Evolutionary conservation across 164 flowering plant genomes (phyloP).

Genomic region (Paratinospora sagittata): DNA sequence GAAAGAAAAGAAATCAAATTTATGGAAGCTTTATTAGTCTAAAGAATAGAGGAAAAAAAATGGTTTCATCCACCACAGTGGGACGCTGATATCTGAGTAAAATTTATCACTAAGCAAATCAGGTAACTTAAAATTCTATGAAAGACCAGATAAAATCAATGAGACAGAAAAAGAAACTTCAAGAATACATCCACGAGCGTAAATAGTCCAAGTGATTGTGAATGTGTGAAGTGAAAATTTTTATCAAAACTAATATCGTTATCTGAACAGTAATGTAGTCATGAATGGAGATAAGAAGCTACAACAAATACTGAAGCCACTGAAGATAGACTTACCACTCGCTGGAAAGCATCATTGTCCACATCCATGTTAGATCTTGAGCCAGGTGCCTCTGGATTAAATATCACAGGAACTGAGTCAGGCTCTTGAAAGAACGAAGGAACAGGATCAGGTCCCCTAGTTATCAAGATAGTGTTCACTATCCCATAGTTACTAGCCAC

Average conservation of each 20-base stretch:
- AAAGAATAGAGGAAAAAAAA: not conserved
- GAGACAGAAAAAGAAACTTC: not conserved
- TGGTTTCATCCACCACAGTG: not conserved
- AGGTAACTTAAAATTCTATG: not conserved
- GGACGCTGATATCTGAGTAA: not conserved
- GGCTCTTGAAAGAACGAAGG: slow-evolving; percentile 25
- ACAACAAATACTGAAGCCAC: not conserved
- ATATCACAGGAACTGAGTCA: slow-evolving; percentile 27
- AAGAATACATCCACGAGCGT: not conserved
- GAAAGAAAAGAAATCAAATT: not conserved
- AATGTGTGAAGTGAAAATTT: not conserved
- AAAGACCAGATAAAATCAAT: not conserved
- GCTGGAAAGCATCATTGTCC: slow-evolving; percentile 59
- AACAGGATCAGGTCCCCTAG: slow-evolving; percentile 41
- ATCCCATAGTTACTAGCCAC: slow-evolving; percentile 56
- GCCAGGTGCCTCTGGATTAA: slow-evolving; percentile 31
- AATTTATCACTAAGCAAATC: not conserved
- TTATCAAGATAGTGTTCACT: slow-evolving; percentile 60
- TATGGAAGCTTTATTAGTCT: not conserved
- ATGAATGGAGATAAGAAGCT: not conserved
- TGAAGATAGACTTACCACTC: slow-evolving; percentile 39
- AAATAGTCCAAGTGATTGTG: not conserved
- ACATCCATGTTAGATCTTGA: slow-evolving; percentile 77
- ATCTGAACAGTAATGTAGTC: not conserved
- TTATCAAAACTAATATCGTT: not conserved